Evolutionary conservation across 1,139 yeast species (phyloP), one percentile per base, ranked within the genome.

Genomic region (Suhomyces wounanorum): DNA sequence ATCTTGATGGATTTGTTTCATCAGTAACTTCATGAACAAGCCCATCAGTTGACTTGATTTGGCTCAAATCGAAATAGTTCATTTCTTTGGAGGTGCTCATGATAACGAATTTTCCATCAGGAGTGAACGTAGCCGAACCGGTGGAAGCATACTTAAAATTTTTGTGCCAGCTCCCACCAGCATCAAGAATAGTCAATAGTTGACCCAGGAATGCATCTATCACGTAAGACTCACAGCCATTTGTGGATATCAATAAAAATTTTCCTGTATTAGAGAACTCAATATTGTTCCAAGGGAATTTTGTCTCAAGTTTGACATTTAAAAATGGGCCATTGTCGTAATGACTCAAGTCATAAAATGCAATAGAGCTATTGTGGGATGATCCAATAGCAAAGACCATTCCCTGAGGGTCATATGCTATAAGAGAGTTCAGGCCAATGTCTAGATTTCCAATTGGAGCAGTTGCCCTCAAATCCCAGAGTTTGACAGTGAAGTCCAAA

Each of bases 181-280:
- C 59, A 5, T 46, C 45, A 13, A 89, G 69, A 11, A 70, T 73
- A n/a, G 87, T 81, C 23, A 84, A 63, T 9, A 78, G 61, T 18
- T 76, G 72, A 6, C 96, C 96, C 64, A 77, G 78, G 58, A 85
- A 87, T 0, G 96, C 87, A 63, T 91, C 96, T 33, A 85, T 65
- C 1, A 90, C 65, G 53, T 84, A 76, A 59, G 87, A 91, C 38
- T 70, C 71, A 26, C 68, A 67, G 3, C 78, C 70, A 52, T 79
- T 67, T 2, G 95, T 85, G 1, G 84, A 81, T 2, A 91, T 68
- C n/a, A 90, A 69, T n/a, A 94, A 60, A 54, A 75, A 73, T 62
- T 85, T 87, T 30, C 96, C 96, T 62, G 87, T 87, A 63, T 91
- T 91, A 25, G 96, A 83, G 65, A 92, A 90, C 65, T 91, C 96